These are phyloP conservation scores for Glycine soja DNA, from an alignment of 306 rosid species.

Conservation along the genomic window DNA sequence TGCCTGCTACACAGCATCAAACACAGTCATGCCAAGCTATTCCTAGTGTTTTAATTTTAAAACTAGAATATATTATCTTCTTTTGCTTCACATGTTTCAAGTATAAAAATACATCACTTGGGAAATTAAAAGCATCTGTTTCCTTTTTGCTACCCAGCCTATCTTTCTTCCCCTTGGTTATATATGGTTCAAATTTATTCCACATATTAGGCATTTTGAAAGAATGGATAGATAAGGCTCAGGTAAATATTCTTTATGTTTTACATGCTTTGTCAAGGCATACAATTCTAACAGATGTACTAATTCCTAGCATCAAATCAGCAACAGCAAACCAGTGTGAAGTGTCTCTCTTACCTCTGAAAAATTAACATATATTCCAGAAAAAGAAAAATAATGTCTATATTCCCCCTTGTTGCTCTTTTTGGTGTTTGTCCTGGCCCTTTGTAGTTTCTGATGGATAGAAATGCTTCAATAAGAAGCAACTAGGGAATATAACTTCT, in stretches of 20 bases:
- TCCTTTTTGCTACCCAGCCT: slow-evolving; percentile 17
- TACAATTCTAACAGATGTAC: slow-evolving; percentile 41
- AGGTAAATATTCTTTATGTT: slow-evolving; percentile 28
- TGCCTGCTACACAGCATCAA: slow-evolving; percentile 10
- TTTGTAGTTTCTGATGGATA: slow-evolving; percentile 37
- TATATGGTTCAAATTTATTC: slow-evolving; percentile 29
- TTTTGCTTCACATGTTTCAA: slow-evolving; percentile 15
- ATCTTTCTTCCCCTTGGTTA: slow-evolving; percentile 4
- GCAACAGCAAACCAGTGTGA: slow-evolving; percentile 23
- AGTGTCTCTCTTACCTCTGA: slow-evolving; percentile 8
- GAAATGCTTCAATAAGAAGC: slow-evolving; percentile 45
- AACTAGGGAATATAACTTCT: slow-evolving; percentile 33
- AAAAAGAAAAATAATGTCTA: slow-evolving; percentile 34
- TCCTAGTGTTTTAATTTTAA: slow-evolving; percentile 12
- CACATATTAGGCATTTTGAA: background rate
- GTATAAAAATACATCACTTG: slow-evolving; percentile 26
- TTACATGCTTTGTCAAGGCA: slow-evolving; percentile 36
- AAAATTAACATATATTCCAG: slow-evolving; percentile 21
- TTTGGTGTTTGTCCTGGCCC: slow-evolving; percentile 29
- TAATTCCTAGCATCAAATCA: slow-evolving; percentile 40
- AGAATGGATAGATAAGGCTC: slow-evolving; percentile 2
- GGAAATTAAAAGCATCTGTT: slow-evolving; percentile 31
- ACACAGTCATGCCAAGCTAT: slow-evolving; percentile 41
- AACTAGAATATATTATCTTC: slow-evolving; percentile 6
- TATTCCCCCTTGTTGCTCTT: slow-evolving; percentile 37